Evolutionary conservation across 805 yeast species (phyloP).

Genomic region (Ogataea trehaloabstinens): DNA sequence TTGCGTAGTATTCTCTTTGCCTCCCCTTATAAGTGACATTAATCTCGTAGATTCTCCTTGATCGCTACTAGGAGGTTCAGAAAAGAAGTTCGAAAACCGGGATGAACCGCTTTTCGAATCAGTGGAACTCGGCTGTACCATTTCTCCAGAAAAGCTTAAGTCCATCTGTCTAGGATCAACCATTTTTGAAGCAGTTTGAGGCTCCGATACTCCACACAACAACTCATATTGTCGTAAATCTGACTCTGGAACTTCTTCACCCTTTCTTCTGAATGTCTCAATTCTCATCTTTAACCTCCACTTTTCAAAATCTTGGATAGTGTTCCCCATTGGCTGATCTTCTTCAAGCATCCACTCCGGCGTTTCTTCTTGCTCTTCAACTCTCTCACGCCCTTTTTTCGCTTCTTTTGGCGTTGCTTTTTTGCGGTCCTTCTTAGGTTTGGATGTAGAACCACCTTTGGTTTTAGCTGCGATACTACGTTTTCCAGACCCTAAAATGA

Average conservation of each 20-base stretch:
- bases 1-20: too few relatives aligned
- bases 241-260: constrained; percentile 34
- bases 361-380: constrained; percentile 32
- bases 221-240: constrained; percentile 23
- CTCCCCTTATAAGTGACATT: constrained; percentile 30
- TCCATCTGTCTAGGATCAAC: not conserved
- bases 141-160: not conserved
- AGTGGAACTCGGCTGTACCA: constrained; percentile 3
- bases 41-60: constrained; percentile 32
- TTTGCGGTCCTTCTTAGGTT: constrained; percentile 8
- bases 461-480: constrained; percentile 33
- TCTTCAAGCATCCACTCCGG: constrained; percentile 39
- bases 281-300: constrained; percentile 56
- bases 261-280: constrained; percentile 47
- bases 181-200: not conserved
- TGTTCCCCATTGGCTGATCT: constrained; percentile 42
- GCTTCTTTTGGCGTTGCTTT: constrained; percentile 17
- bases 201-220: constrained; percentile 2
- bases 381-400: not conserved
- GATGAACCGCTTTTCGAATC: constrained; percentile 14
- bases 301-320: constrained; percentile 56
- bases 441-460: not conserved
- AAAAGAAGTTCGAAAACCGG: constrained; percentile 28
- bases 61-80: constrained; percentile 8
- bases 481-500: constrained; percentile 8